Evolutionary conservation across 2,329 filamentous ascomycete genomes (phyloP), one percentile per base, ranked within the genome.

Genomic region (Fusarium oligoseptatum): DNA sequence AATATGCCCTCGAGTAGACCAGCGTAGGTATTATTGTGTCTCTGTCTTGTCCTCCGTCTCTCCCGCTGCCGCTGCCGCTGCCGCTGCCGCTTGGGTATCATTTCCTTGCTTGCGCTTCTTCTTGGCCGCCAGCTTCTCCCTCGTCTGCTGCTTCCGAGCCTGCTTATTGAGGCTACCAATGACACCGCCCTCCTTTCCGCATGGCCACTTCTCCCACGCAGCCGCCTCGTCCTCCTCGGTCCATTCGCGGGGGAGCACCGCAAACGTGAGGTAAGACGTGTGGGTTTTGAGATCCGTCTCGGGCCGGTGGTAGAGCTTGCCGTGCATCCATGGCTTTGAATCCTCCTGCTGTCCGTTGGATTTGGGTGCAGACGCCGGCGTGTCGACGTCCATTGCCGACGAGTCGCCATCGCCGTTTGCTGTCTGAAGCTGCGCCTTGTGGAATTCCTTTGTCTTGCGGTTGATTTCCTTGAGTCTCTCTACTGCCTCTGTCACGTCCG

Each of bases 221-320:
- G 88, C 88, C 36, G 88, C 88, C 83, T 99, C 97, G 75, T 98
- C 94, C 70, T 93, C 93, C 39, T 91, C 92, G 0, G 87, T 92
- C 97, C 97, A 99, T 72, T 94, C 92, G 50, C 91, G 88, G n/a
- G 97, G 96, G 70, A 99, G 84, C 4, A 97, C 86, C 0, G 97
- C 97, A 85, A 99, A 99, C 6, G 97, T 93, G 6, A 99, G 88
- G 82, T 99, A 99, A n/a, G 94, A 97, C 0, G 97, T 99, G 83
- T 99, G 97, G 9, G 94, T 97, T 88, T 98, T 98, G 70, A 98
- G 85, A 79, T 99, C 97, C 0, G 92, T 86, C 84, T 99, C 97
- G 0, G 94, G 92, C 27, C 95, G 90, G 78, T 97, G 94, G 34
- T 95, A 88, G 45, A 98, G 80, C 32, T 91, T 90, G 1, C 97